Evolutionary conservation across 495 filamentous ascomycete species (phyloP).

Genomic region (Hyaloscypha hepaticicola): DNA sequence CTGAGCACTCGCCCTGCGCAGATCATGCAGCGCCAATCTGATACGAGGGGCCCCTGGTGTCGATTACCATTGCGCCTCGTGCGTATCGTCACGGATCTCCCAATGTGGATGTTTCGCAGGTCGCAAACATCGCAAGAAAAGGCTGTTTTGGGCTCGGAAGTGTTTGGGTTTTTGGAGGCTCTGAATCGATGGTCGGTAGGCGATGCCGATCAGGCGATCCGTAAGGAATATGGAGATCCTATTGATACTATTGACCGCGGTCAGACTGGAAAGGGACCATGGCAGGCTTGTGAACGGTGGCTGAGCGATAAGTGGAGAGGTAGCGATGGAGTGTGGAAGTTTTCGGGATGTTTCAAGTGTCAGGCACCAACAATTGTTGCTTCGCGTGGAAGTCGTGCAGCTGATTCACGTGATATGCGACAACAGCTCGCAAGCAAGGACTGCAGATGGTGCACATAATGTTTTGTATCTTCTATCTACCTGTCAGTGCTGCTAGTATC

Average conservation of each 20-base stretch:
- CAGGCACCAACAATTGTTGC: background rate
- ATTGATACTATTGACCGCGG: background rate
- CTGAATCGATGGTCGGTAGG: background rate
- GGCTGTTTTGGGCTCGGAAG: background rate
- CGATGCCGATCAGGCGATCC: conserved; percentile 14
- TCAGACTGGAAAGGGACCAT: background rate
- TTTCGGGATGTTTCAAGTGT: background rate
- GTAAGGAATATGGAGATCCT: background rate
- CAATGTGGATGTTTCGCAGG: background rate
- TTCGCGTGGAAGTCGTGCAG: background rate
- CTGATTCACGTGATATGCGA: background rate
- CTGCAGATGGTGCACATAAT: background rate
- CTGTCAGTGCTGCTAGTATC: background rate
- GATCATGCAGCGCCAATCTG: conserved; percentile 14
- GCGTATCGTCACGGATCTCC: background rate
- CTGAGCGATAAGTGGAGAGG: background rate
- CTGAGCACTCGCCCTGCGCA: background rate
- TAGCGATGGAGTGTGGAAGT: background rate
- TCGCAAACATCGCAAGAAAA: background rate
- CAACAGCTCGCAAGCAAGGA: background rate
- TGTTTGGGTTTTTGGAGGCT: conserved; percentile 6
- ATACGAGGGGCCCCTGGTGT: conserved; percentile 7
- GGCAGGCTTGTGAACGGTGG: background rate
- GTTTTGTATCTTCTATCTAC: background rate
- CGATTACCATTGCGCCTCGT: conserved; percentile 14